Percentiles rank a stretch among this genome's conserved stretches.
phyloP scores from a whole-genome alignment of 495 filamentous ascomycete genomes.

The Eremomyces bilateralis region DNA sequence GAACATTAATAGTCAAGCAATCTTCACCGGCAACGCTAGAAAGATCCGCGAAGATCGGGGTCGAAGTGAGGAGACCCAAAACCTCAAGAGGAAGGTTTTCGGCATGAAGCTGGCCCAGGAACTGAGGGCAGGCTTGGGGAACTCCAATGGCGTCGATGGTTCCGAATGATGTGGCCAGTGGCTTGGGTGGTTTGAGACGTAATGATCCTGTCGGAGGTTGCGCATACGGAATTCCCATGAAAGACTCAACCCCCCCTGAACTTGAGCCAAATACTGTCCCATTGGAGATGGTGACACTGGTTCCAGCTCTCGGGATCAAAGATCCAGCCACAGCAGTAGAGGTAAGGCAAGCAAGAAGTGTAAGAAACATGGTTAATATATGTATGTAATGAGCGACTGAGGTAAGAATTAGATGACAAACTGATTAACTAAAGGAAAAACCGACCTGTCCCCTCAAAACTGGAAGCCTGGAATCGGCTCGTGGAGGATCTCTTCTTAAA shows the following conservation, averaged over 20 bases:
- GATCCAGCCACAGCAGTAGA: too few species aligned
- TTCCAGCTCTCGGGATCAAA: too few species aligned
- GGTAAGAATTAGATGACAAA: too few species aligned
- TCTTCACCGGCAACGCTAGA: slow-evolving; percentile 7
- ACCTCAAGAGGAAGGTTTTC: slow-evolving; percentile 20
- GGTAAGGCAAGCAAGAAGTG: too few species aligned
- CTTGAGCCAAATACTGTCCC: not conserved
- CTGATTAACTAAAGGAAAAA: too few species aligned
- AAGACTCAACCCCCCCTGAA: slow-evolving; percentile 13
- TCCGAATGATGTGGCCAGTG: slow-evolving; percentile 21
- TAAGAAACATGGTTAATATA: too few species aligned
- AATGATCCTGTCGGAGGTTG: slow-evolving; percentile 32
- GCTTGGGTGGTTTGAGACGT: slow-evolving; percentile 36
- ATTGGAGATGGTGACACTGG: not conserved
- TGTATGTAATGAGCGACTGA: too few species aligned
- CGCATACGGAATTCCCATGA: slow-evolving; percentile 44
- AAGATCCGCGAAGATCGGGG: slow-evolving; percentile 34
- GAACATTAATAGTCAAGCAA: slow-evolving; percentile 1
- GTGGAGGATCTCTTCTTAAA: too few species aligned
- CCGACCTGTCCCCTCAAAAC: too few species aligned
- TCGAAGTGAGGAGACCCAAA: slow-evolving; percentile 28
- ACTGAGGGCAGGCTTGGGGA: slow-evolving; percentile 18
- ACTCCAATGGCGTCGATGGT: slow-evolving; percentile 9
- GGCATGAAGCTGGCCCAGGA: slow-evolving; percentile 22
- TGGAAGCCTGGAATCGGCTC: too few species aligned